Base-by-base conservation (phyloP, 768 basidiomycete genomes). In the Mycena vulgaris region DNA sequence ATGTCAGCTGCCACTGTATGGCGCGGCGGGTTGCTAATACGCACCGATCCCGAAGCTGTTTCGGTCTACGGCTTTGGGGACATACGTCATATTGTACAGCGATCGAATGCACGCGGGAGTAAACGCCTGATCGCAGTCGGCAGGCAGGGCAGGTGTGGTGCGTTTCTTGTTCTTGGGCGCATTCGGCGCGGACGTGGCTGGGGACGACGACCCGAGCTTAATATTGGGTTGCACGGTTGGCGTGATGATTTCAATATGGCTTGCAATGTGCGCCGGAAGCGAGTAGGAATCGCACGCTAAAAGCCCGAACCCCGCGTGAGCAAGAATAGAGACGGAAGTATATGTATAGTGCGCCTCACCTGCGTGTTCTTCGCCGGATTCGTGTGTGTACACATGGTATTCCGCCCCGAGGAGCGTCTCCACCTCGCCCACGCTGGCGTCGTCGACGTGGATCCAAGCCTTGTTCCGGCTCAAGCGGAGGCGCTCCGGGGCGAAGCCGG, bases 71-170 rank as follows among this genome's bases (percentile, higher is more conserved):
- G 68, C 78, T 61, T 72, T 76, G 68, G 82, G 81, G 27, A 69
- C 75, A 60, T 80, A 81, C 2, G 73, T 75, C 58, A 84, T 78
- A 68, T 79, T 79, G 61, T 83, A 83, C n/a, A 84, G 71, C 3
- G 80, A 72, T 55, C 74, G 77, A 27, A 82, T 53, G 66, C 83
- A 83, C 37, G 75, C 75, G 2, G 78, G 79, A 2, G 78, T 79
- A 55, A 80, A 71, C 2, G 57, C 62, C 23, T 60, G 66, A 59
- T 80, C 75, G 71, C 80, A 81, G 6, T 69, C 75, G 21, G 56
- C 33, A 3, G 60, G 60, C 11, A 39, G 60, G 30, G 51, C 47
- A 17, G 78, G 45, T 2, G 63, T 49, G 13, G 68, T 56, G 21
- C 75, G 68, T 23, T 75, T 72, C 8, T 10, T 45, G 31, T 33